A percentile compares a stretch with the other conserved stretches of the same genome.
Conservation (phyloP, 2,329 filamentous ascomycete genomes). For the Alternaria gaisen region DNA sequence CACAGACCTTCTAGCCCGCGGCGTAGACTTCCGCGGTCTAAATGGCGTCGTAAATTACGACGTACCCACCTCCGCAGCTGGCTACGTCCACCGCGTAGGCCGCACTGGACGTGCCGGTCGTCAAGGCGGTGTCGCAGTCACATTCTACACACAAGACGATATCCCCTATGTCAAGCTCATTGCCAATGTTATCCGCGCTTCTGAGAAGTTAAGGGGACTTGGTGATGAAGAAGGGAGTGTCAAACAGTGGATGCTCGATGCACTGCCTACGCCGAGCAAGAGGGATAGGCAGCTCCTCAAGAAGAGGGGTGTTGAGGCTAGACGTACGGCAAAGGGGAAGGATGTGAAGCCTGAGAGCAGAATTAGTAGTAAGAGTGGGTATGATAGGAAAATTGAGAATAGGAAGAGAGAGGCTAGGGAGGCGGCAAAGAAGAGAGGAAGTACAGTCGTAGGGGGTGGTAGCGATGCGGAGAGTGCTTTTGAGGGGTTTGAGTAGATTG, state of each 20-base stretch:
- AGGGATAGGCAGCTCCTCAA: constrained; percentile 84
- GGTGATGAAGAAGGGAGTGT: constrained; percentile 58
- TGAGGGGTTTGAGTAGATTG: constrained; percentile 51
- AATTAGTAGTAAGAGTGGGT: constrained; percentile 86
- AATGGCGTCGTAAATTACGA: constrained; percentile 99
- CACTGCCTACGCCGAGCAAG: constrained; percentile 84
- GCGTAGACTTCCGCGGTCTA: constrained; percentile 92
- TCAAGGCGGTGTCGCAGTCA: constrained; percentile 87
- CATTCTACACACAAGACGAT: constrained; percentile 95
- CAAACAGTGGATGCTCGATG: constrained; percentile 80
- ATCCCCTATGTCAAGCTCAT: constrained; percentile 89
- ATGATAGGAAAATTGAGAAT: constrained; percentile 73
- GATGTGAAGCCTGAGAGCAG: constrained; percentile 54
- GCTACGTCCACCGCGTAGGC: constrained; percentile 92
- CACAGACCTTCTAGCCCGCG: constrained; percentile 89
- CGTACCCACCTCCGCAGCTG: constrained; percentile 87
- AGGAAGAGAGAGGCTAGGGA: constrained; percentile 65
- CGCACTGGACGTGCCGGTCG: constrained; percentile 89
- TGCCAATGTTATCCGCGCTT: constrained; percentile 88
- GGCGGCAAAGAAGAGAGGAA: constrained; percentile 46
- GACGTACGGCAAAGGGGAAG: constrained; percentile 56
- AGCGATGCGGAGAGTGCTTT: constrained; percentile 35
- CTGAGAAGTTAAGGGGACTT: constrained; percentile 72
- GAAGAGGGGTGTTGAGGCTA: constrained; percentile 79
- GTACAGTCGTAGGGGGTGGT: constrained; percentile 23